Evolutionary conservation across 1,284 basidiomycete species (phyloP), one percentile per base, ranked within the genome.

Genomic region (Cryptococcus sp.): DNA sequence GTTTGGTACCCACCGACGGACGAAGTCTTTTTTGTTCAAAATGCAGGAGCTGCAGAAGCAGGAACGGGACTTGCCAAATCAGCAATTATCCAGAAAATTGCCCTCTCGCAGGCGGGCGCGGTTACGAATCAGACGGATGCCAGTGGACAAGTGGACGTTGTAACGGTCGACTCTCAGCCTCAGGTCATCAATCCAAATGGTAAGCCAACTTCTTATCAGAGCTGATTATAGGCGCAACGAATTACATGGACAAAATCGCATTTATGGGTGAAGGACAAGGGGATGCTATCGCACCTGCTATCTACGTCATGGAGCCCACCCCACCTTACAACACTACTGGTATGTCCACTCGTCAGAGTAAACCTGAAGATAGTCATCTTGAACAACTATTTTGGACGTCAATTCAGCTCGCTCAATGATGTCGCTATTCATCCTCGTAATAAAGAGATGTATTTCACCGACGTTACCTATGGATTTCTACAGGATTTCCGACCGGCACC

Each of bases 391-490:
- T 85, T 81, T 61, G 87, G 87, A 2, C 77, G 85, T 9, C 86
- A 88, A 63, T 91, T 89, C 76, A 88, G 86, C 73, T 86, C 86
- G 1, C 72, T 88, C 48, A 88, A 90, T 67, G 88, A 91, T 64
- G 76, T 85, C 52, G 87, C 85, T 62, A 76, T 88, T 3, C 84
- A 87, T 54, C 84, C 84, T 0, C 49, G 57, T 10, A 69, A 63
- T 54, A 61, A 64, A 48, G 57, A 65, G 32, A 25, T 69, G 3
- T 67, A 67, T 56, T 69, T 69, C 41, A 66, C 65, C n/a, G 88
- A 89, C 65, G 78, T 80, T 7, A 76, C 66, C n/a, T 78, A 78
- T 48, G 76, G 74, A 4, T 65, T 63, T 72, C 82, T 87, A 60
- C 81, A 83, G 60, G 72, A 78, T 46, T 89, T 88, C 78, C 81